Conservation (phyloP, 169 alveolate species). For the Toxoplasma gondii region DNA sequence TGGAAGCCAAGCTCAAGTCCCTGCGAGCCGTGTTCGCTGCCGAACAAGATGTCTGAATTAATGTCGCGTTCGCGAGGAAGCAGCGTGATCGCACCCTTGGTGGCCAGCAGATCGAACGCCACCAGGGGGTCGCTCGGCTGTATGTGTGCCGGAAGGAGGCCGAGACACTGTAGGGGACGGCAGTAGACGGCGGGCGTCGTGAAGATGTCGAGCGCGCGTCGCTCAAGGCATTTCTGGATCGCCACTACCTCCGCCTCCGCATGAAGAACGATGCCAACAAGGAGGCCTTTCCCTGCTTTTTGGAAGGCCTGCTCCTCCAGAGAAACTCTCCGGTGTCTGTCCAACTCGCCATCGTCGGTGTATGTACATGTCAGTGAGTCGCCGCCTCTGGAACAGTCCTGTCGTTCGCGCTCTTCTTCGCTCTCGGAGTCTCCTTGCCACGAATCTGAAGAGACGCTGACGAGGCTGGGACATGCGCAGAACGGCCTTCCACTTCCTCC, state of each 20-base stretch:
- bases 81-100: not conserved
- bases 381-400: no score
- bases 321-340: no score
- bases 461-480: not conserved
- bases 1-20: no score
- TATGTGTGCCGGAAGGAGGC: not conserved
- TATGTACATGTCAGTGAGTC: no score
- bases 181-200: not conserved
- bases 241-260: not conserved
- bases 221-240: not conserved
- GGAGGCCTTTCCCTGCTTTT: not conserved
- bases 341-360: no score
- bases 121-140: not conserved
- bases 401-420: not conserved
- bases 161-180: not conserved
- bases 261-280: not conserved
- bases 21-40: not conserved
- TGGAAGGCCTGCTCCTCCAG: no score
- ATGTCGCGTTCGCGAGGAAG: not conserved
- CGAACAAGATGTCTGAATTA: not conserved
- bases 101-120: not conserved
- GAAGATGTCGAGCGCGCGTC: not conserved
- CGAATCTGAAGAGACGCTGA: not conserved
- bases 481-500: no score
- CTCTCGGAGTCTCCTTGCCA: not conserved